Percentiles rank a stretch among this genome's conserved stretches.
Evolutionary conservation across 345 rosid species (phyloP).

Genomic region (Linum lewisii): DNA sequence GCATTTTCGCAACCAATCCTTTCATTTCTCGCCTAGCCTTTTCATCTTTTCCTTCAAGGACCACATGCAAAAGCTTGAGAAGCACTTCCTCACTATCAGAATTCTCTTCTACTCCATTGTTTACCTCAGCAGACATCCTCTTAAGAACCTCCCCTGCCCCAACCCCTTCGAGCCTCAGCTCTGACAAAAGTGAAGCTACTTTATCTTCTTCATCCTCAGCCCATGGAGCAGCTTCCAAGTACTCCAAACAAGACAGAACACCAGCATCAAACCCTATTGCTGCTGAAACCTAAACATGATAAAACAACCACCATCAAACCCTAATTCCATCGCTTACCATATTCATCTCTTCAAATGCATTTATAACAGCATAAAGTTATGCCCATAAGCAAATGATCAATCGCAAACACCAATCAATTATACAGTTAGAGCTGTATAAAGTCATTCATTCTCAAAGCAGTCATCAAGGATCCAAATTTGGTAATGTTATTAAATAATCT

Average conservation of each 20-base stretch:
- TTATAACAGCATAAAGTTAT: no score
- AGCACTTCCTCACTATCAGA: constrained; percentile 58
- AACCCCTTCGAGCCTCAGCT: constrained; percentile 79
- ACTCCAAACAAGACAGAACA: constrained; percentile 87
- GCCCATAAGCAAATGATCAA: no score
- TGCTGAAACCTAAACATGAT: constrained; percentile 66
- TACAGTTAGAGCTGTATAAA: no score
- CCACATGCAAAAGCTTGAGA: constrained; percentile 75
- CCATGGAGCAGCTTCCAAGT: constrained; percentile 99
- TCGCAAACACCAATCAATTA: no score
- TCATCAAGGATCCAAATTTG: neutral
- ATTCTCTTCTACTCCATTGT: constrained; percentile 38
- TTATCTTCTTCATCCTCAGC: constrained; percentile 96
- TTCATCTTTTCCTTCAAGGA: constrained; percentile 94
- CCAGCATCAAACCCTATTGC: constrained; percentile 98
- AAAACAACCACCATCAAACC: constrained; percentile 13
- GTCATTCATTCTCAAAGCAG: no score
- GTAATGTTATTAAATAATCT: no score
- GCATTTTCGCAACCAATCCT: constrained; percentile 86
- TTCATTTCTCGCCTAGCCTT: constrained; percentile 99
- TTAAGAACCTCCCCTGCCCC: constrained; percentile 92
- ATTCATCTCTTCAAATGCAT: no score
- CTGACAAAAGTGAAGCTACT: constrained; percentile 73
- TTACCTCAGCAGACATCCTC: constrained; percentile 72
- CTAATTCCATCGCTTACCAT: neutral